Evolutionary conservation across 2,329 filamentous ascomycete species (phyloP).

Genomic region (Monosporascus ibericus): DNA sequence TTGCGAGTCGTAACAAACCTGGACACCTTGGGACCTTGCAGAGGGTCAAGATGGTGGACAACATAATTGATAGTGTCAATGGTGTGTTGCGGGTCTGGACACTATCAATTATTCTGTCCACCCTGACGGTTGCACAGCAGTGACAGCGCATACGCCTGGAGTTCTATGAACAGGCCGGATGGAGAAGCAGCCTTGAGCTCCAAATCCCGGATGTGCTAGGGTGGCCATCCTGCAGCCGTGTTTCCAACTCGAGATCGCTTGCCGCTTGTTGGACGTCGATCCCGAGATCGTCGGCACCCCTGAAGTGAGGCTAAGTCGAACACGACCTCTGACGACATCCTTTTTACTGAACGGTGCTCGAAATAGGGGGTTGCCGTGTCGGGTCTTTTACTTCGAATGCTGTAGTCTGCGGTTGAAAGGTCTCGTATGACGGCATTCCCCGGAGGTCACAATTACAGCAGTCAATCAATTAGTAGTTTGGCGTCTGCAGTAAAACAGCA

Average conservation of each 20-base stretch:
- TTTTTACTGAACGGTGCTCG: background rate
- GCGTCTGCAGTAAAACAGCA: background rate
- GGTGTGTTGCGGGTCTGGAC: too few relatives aligned
- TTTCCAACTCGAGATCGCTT: too few relatives aligned
- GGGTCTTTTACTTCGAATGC: background rate
- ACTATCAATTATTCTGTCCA: too few relatives aligned
- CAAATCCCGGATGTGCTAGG: too few relatives aligned
- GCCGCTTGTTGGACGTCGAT: background rate
- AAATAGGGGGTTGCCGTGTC: background rate
- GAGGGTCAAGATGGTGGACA: too few relatives aligned
- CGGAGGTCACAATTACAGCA: background rate
- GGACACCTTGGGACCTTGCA: too few relatives aligned
- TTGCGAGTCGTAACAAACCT: background rate
- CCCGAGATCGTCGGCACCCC: background rate
- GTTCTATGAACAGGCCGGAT: too few relatives aligned
- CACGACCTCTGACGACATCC: background rate
- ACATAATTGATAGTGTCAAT: too few relatives aligned
- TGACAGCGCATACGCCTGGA: too few relatives aligned
- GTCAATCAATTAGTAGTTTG: background rate
- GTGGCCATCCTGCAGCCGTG: too few relatives aligned
- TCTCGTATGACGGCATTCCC: background rate
- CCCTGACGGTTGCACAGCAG: too few relatives aligned
- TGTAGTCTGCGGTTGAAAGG: background rate
- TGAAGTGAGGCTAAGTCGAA: background rate
- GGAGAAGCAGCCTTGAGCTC: too few relatives aligned